Conservation (phyloP, 352 stramenopile genomes). For the Pythium scleroteichum region DNA sequence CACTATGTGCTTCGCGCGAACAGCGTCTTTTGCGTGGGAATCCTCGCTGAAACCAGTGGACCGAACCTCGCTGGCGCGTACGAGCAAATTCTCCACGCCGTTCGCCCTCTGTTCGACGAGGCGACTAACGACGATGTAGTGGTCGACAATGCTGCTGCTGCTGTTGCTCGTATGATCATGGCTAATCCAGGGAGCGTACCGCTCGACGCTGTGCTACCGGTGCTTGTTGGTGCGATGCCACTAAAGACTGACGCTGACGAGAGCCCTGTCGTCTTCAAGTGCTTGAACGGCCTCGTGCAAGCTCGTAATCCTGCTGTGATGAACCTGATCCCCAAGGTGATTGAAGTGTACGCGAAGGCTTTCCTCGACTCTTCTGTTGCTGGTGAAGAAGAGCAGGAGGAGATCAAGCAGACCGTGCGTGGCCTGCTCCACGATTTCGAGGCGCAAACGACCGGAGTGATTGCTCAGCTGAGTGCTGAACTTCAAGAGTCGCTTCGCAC, state of each 20-base stretch:
- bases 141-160: slow-evolving; percentile 92
- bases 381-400: slow-evolving; percentile 71
- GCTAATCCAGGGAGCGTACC: slow-evolving; percentile 74
- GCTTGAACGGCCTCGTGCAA: slow-evolving; percentile 92
- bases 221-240: slow-evolving; percentile 92
- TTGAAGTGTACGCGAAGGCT: slow-evolving; percentile 82
- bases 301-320: slow-evolving; percentile 85
- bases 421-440: slow-evolving; percentile 67
- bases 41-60: slow-evolving; percentile 87
- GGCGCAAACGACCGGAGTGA: slow-evolving; percentile 78
- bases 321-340: slow-evolving; percentile 67
- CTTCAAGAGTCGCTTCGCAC: slow-evolving; percentile 55
- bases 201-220: slow-evolving; percentile 92
- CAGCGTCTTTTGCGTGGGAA: slow-evolving; percentile 94
- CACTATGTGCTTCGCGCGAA: slow-evolving; percentile 95
- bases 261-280: slow-evolving; percentile 95
- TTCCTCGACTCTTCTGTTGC: slow-evolving; percentile 61
- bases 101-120: slow-evolving; percentile 91
- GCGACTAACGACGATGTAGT: slow-evolving; percentile 86
- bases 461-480: slow-evolving; percentile 72
- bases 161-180: slow-evolving; percentile 94
- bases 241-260: slow-evolving; percentile 97
- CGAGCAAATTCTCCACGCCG: slow-evolving; percentile 88
- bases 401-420: slow-evolving; percentile 71
- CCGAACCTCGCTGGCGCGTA: slow-evolving; percentile 83